phyloP scores from a whole-genome alignment of 345 rosid species.

The Hibiscus trionum region DNA sequence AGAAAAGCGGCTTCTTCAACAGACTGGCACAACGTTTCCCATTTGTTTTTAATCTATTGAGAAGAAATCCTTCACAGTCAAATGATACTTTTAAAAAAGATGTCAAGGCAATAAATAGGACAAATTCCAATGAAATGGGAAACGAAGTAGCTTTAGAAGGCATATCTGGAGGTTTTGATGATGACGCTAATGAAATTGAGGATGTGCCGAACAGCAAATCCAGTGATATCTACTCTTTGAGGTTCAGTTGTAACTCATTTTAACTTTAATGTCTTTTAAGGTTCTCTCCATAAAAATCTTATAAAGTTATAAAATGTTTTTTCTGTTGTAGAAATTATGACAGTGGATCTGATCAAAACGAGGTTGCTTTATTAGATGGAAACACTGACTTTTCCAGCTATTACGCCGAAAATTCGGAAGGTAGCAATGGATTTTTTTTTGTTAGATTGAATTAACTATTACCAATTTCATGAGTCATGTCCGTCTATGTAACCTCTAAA shows the following conservation, averaged over 20 bases:
- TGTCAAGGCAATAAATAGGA: slow-evolving; percentile 13
- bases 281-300: not conserved
- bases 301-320: not conserved
- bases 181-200: slow-evolving; percentile 27
- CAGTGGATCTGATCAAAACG: slow-evolving; percentile 29
- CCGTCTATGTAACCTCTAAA: not conserved
- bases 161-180: slow-evolving; percentile 23
- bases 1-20: slow-evolving; percentile 47
- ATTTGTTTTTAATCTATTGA: slow-evolving; percentile 46
- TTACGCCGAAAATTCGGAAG: slow-evolving; percentile 43
- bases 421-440: slow-evolving; percentile 26
- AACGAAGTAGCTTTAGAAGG: slow-evolving; percentile 17
- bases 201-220: slow-evolving; percentile 19
- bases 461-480: slow-evolving; percentile 3
- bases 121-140: slow-evolving; percentile 18
- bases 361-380: slow-evolving; percentile 25
- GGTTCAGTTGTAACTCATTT: slow-evolving; percentile 24
- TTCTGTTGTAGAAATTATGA: slow-evolving; percentile 14
- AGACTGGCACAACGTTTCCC: slow-evolving; percentile 60
- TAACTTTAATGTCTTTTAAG: slow-evolving; percentile 3
- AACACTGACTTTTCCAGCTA: slow-evolving; percentile 16
- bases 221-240: slow-evolving; percentile 18
- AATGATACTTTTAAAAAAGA: slow-evolving; percentile 21
- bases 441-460: slow-evolving; percentile 8
- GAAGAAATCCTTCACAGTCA: slow-evolving; percentile 28